Evolutionary conservation across 805 yeast genomes (phyloP), one percentile per base, ranked within the genome.

Genomic region (Deakozyma indianensis): DNA sequence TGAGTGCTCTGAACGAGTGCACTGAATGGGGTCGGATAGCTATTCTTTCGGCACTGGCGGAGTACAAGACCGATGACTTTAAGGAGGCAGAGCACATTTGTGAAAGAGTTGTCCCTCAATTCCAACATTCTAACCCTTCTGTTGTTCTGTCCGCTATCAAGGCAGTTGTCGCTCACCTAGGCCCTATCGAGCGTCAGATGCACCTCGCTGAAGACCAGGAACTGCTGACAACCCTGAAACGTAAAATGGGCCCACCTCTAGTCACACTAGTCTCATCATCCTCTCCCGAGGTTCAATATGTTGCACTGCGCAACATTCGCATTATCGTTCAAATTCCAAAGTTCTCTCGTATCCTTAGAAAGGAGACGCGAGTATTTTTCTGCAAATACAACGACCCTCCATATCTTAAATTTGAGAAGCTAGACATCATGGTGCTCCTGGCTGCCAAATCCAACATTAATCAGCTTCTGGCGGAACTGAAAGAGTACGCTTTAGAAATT

Each of bases 21-120:
- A 88, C 97, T 0, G 99, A 92, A 66, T 92, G 99, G 99, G 98
- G 98, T 9, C 75, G 98, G 57, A 83, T 92, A 52, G 77, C 96
- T 1, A 83, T 92, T 41, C 69, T 92, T 48, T 76, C 83, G 1
- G 87, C 95, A 1, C 65, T 92, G 51, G 72, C 86, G 4, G 88
- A 81, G 41, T 90, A 80, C 60, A 58, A 67, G 3, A 70, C 94
- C 0, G 55, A 59, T 1, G 74, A 70, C 41, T 59, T 66, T 2
- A 67, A 71, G 15, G 95, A 88, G 58, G 87, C 94, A 1, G 77
- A 74, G 49, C 87, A 84, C 57, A 84, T 90, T 45, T 74, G 90
- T 50, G 96, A 90, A 56, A 73, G 95, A 50, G 87, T 86, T 7
- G 75, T 84, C 7, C 97, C 98, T 14, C 97, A 92, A 65, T 74